phyloP scores from a whole-genome alignment of 2,329 filamentous ascomycete species.

The Boeremia lycopersici region DNA sequence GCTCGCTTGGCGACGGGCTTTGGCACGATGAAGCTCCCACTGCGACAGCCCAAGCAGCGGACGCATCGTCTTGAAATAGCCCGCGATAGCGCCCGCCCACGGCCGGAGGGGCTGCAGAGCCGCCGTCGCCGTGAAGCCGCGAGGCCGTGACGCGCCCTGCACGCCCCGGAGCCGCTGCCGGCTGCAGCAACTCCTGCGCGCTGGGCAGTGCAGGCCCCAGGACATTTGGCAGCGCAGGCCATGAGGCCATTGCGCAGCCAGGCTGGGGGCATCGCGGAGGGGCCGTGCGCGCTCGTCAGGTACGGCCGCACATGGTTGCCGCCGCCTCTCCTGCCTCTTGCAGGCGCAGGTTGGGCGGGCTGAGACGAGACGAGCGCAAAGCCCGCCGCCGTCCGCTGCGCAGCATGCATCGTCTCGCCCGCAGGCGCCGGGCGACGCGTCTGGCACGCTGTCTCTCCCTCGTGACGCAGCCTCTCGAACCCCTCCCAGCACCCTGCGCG shows the following conservation, averaged over 20 bases:
- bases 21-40: conserved; percentile 16
- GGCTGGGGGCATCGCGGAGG: conserved; percentile 12
- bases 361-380: conserved; percentile 9
- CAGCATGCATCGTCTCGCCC: neutral
- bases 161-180: neutral
- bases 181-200: neutral
- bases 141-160: neutral
- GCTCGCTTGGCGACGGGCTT: conserved; percentile 1
- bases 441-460: conserved; percentile 2
- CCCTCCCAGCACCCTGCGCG: conserved; percentile 12
- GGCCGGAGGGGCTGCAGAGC: conserved; percentile 3
- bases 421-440: conserved; percentile 7
- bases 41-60: conserved; percentile 19
- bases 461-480: conserved; percentile 17
- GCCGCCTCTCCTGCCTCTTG: conserved; percentile 28
- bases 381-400: conserved; percentile 3
- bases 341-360: conserved; percentile 26
- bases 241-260: neutral
- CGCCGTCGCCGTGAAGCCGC: neutral
- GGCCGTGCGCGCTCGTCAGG: conserved; percentile 10
- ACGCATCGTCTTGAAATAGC: conserved; percentile 13
- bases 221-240: too few species aligned
- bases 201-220: neutral
- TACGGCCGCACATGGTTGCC: conserved; percentile 23
- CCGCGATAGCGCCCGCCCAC: conserved; percentile 6